Conservation (phyloP, 805 yeast species). For the Clavispora santaluciae region DNA sequence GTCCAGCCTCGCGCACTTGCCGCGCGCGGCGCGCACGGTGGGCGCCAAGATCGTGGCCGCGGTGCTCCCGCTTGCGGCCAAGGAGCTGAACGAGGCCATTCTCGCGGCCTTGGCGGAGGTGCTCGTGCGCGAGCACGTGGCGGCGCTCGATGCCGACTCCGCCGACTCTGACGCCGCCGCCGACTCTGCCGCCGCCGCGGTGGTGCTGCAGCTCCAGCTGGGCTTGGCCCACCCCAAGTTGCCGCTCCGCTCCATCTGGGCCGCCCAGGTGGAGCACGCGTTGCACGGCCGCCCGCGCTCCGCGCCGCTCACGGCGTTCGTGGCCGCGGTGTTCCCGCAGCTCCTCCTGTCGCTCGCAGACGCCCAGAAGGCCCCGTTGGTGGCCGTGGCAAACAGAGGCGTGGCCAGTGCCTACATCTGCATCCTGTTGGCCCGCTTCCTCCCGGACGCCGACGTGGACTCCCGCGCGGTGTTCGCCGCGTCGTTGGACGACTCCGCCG, state of each 20-base stretch:
- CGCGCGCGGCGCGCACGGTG: constrained; percentile 13
- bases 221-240: constrained; percentile 68
- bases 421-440: constrained; percentile 20
- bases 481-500: constrained; percentile 32
- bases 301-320: constrained; percentile 1
- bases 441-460: constrained; percentile 9
- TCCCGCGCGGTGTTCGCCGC: constrained; percentile 24
- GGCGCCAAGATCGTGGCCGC: constrained; percentile 32
- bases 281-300: constrained; percentile 1
- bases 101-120: constrained; percentile 47
- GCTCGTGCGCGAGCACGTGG: constrained; percentile 41
- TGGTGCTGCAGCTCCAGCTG: constrained; percentile 33
- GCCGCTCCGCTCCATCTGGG: constrained; percentile 66
- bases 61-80: constrained; percentile 50
- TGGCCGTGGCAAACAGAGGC: constrained; percentile 47
- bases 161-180: constrained; percentile 4
- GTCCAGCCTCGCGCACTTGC: constrained; percentile 35
- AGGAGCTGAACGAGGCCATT: constrained; percentile 73
- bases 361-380: constrained; percentile 47
- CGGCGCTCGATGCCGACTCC: constrained; percentile 4
- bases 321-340: constrained; percentile 17
- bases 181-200: constrained; percentile 13
- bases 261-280: constrained; percentile 30
- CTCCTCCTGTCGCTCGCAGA: constrained; percentile 33
- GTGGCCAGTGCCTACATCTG: constrained; percentile 54